Conservation (phyloP, 2,329 filamentous ascomycete genomes). For the Cytospora paraplurivora region DNA sequence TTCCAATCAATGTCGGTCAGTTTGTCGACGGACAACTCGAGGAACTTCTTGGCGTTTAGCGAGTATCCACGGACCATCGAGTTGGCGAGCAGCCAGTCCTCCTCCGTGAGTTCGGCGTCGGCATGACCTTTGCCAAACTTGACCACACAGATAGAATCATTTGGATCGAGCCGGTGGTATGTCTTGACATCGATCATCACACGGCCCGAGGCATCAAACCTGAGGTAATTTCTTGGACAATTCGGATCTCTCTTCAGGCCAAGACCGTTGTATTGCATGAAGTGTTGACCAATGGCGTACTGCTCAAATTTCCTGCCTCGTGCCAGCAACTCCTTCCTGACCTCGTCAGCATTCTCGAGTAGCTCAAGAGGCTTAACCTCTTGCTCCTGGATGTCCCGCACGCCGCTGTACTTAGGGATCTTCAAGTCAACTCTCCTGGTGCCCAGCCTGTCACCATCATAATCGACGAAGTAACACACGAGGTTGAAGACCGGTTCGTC, state of each 20-base stretch:
- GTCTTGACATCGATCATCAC: constrained; percentile 43
- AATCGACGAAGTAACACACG: constrained; percentile 37
- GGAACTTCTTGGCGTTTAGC: constrained; percentile 37
- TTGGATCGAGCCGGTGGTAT: constrained; percentile 36
- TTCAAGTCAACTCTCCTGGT: constrained; percentile 32
- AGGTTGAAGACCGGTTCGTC: constrained; percentile 33
- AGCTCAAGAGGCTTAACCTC: constrained; percentile 36
- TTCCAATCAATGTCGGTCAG: constrained; percentile 36
- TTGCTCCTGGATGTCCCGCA: constrained; percentile 35
- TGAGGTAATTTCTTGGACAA: constrained; percentile 19
- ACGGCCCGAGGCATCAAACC: constrained; percentile 37
- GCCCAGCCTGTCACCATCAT: constrained; percentile 40
- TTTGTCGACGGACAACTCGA: constrained; percentile 36
- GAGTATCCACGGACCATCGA: constrained; percentile 37
- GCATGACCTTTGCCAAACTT: constrained; percentile 29
- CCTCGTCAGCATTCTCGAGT: constrained; percentile 32
- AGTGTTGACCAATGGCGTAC: constrained; percentile 37
- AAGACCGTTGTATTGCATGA: constrained; percentile 39
- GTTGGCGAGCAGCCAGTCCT: constrained; percentile 34
- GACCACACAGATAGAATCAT: constrained; percentile 33
- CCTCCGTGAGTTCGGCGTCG: constrained; percentile 35
- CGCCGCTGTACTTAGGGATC: constrained; percentile 36
- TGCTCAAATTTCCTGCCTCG: constrained; percentile 40
- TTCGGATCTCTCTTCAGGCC: constrained; percentile 30
- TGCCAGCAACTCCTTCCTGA: constrained; percentile 33